Evolutionary conservation across 345 rosid genomes (phyloP).

Genomic region (Microcos paniculata): DNA sequence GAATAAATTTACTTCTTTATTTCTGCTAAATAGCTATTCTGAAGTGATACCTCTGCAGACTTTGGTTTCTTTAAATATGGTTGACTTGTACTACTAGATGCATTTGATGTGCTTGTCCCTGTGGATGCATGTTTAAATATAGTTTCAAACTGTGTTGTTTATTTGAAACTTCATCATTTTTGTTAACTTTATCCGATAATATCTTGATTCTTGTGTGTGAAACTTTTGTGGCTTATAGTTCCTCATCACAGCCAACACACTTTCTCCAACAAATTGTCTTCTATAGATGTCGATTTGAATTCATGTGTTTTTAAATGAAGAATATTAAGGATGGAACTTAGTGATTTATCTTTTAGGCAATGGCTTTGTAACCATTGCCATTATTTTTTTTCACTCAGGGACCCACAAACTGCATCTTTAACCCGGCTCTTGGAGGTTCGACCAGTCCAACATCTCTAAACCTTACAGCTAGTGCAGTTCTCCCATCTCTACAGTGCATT

Average conservation of each 20-base stretch:
- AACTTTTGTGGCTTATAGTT: not conserved
- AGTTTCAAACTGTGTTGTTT: not conserved
- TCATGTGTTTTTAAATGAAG: constrained; percentile 1
- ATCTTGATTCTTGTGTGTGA: not conserved
- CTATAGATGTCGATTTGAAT: not conserved
- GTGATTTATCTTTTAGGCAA: constrained; percentile 36
- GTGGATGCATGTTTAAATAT: not conserved
- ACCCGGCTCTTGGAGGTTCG: constrained; percentile 47
- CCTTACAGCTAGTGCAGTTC: constrained; percentile 42
- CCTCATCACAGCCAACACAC: not conserved
- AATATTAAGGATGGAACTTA: constrained; percentile 26
- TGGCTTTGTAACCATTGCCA: constrained; percentile 36
- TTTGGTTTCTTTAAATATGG: not conserved
- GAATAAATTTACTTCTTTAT: too few species aligned
- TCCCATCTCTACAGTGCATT: constrained; percentile 76
- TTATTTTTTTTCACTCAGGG: constrained; percentile 50
- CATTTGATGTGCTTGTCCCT: not conserved
- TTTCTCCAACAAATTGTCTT: not conserved
- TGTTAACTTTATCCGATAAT: not conserved
- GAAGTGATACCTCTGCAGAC: not conserved
- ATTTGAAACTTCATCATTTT: not conserved
- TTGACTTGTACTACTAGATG: not conserved
- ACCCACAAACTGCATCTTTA: constrained; percentile 47
- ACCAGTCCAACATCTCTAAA: constrained; percentile 48
- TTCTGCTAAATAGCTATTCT: not conserved